Base-by-base conservation (phyloP, 257 asterid genomes). In the Nicotiana undulata region DNA sequence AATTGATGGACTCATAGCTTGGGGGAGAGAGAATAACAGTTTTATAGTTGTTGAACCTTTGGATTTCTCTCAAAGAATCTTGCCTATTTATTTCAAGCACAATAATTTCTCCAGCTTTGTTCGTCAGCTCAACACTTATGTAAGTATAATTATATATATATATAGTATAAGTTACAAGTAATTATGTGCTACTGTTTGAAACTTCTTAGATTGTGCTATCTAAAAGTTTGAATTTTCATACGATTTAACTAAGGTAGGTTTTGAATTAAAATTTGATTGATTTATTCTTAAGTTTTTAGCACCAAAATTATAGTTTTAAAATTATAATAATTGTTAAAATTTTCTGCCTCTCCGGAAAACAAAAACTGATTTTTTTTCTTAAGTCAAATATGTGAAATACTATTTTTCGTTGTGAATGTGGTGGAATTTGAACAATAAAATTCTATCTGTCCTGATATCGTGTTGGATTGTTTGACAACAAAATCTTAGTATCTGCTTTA, bases 91-190 rank as follows among this genome's bases (percentile, higher is more conserved):
- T 75, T 94, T 94, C 83, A 94, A 94, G 88, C 98, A 94, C 86
- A 92, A 90, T 77, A 94, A 94, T 86, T 94, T 94, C 93, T 94
- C 97, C 52, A 94, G 98, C 88, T 94, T 94, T 60, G 92, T 94
- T 70, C 97, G 98, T 32, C 98, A 94, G 87, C 96, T 94, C 85
- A 94, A 94, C 75, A 93, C 98, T 59, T 93, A 94, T 79, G 98
- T 94, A 65, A 89, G 98, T 89, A 10, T 29, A 29, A 29, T 29
- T 29, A 29, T n/a, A 2, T 29, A 29, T 4, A 3, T 29, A 29
- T 29, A 29, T 29, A 29, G 31, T 29, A 29, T 29, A 29, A 29
- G 31, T 29, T 10, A 76, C 46, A 5, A 22, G 1, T 5, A 40
- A 40, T 40, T 52, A 26, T 26, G 28, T 26, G 28, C 28, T 26